phyloP scores from a whole-genome alignment of 805 yeast species.

The Metschnikowia henanensis region DNA sequence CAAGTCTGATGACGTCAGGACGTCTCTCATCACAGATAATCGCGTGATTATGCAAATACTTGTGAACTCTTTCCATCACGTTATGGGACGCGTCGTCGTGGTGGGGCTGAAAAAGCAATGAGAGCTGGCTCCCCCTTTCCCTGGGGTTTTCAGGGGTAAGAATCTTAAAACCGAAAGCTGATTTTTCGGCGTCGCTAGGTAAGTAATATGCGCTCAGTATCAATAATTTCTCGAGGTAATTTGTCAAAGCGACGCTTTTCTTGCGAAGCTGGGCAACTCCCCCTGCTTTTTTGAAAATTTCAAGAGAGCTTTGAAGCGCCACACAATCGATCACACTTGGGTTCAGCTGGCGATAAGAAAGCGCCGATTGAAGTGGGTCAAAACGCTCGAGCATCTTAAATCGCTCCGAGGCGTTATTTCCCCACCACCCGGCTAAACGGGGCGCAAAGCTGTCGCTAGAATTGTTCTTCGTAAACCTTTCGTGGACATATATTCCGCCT shows the following conservation, averaged over 20 bases:
- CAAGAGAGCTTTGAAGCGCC: slow-evolving; percentile 64
- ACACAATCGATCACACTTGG: slow-evolving; percentile 88
- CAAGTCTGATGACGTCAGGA: slow-evolving; percentile 88
- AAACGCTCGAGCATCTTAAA: slow-evolving; percentile 79
- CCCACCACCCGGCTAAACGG: slow-evolving; percentile 98
- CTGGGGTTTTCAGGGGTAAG: slow-evolving; percentile 62
- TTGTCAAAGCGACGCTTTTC: slow-evolving; percentile 59
- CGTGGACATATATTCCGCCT: slow-evolving; percentile 82
- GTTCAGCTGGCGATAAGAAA: slow-evolving; percentile 87
- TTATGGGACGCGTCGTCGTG: slow-evolving; percentile 35
- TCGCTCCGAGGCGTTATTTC: slow-evolving; percentile 67
- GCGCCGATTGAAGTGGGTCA: slow-evolving; percentile 81
- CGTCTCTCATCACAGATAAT: slow-evolving; percentile 85
- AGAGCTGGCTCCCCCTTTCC: slow-evolving; percentile 81
- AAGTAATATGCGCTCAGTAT: slow-evolving; percentile 47
- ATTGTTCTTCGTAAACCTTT: slow-evolving; percentile 38
- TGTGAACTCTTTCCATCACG: slow-evolving; percentile 62
- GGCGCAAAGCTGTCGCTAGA: slow-evolving; percentile 45
- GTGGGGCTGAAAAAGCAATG: slow-evolving; percentile 59
- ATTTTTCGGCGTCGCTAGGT: slow-evolving; percentile 18
- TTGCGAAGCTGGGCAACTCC: slow-evolving; percentile 59
- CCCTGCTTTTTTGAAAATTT: slow-evolving; percentile 57
- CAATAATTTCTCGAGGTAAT: slow-evolving; percentile 51
- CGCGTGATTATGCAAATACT: slow-evolving; percentile 53
- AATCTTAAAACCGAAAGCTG: slow-evolving; percentile 53